phyloP scores from a whole-genome alignment of 805 yeast genomes.

The Ogataea sp. region DNA sequence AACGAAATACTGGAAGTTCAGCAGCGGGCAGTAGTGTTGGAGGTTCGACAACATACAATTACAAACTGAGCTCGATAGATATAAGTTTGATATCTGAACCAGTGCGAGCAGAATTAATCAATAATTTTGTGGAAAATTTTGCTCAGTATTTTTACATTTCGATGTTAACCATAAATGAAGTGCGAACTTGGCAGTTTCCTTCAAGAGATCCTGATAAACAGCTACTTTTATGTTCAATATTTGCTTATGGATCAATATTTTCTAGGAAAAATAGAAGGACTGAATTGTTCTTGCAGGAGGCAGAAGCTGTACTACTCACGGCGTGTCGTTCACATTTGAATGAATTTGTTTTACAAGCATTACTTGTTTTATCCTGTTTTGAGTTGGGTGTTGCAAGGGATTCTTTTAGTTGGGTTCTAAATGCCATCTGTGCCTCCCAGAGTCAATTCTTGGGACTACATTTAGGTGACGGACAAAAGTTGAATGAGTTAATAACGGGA shows the following conservation, averaged over 20 bases:
- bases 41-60: neutral
- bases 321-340: slow-evolving; percentile 16
- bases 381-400: slow-evolving; percentile 27
- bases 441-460: slow-evolving; percentile 22
- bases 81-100: slow-evolving; percentile 4
- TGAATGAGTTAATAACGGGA: neutral
- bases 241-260: slow-evolving; percentile 21
- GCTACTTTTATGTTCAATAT: slow-evolving; percentile 19
- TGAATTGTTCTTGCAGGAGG: slow-evolving; percentile 12
- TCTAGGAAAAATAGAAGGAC: slow-evolving; percentile 8
- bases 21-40: neutral
- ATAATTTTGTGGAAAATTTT: slow-evolving; percentile 17
- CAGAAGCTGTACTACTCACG: slow-evolving; percentile 15
- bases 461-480: slow-evolving; percentile 4
- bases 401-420: slow-evolving; percentile 23
- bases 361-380: slow-evolving; percentile 23
- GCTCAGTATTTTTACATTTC: slow-evolving; percentile 20
- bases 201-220: slow-evolving; percentile 19
- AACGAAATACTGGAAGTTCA: neutral
- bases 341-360: slow-evolving; percentile 19
- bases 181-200: slow-evolving; percentile 21
- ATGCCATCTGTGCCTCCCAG: slow-evolving; percentile 24
- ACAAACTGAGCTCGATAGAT: slow-evolving; percentile 3
- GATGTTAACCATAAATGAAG: slow-evolving; percentile 11
- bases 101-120: slow-evolving; percentile 6